Percentiles rank a stretch among this genome's conserved stretches.
Evolutionary conservation across 2,329 filamentous ascomycete species (phyloP).

Genomic region (Aulographum hederae): DNA sequence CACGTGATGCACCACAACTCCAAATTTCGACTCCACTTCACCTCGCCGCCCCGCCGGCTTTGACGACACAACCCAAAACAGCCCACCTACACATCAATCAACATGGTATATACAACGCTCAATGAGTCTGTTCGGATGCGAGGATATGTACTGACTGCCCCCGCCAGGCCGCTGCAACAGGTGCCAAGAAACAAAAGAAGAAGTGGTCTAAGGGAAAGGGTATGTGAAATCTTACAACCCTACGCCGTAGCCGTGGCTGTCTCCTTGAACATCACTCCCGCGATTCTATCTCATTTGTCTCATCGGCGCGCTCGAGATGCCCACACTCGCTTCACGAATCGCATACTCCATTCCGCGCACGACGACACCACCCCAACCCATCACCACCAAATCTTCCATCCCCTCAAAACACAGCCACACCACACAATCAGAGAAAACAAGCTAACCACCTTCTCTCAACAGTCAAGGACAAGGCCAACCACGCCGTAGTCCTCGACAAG

Average conservation of each 20-base stretch:
- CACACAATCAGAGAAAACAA: slow-evolving; percentile 5
- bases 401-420: no score
- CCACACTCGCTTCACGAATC: no score
- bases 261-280: no score
- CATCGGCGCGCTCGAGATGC: no score
- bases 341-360: neutral
- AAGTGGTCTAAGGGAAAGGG: slow-evolving; percentile 53
- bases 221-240: slow-evolving; percentile 26
- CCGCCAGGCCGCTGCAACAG: slow-evolving; percentile 35
- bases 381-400: no score
- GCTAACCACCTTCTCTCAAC: no score
- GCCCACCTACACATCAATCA: slow-evolving; percentile 19
- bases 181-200: slow-evolving; percentile 69
- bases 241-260: no score
- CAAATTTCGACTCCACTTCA: no score
- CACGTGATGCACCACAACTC: neutral
- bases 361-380: neutral
- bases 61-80: no score
- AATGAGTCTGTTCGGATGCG: neutral
- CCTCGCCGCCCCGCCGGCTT: no score
- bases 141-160: neutral
- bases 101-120: slow-evolving; percentile 17
- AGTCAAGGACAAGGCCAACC: slow-evolving; percentile 99
- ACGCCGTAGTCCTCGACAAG: slow-evolving; percentile 99
- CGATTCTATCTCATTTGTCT: no score